Evolutionary conservation across 176 grass and related monocot genomes (phyloP).

Genomic region (Aegilops sharonensis): DNA sequence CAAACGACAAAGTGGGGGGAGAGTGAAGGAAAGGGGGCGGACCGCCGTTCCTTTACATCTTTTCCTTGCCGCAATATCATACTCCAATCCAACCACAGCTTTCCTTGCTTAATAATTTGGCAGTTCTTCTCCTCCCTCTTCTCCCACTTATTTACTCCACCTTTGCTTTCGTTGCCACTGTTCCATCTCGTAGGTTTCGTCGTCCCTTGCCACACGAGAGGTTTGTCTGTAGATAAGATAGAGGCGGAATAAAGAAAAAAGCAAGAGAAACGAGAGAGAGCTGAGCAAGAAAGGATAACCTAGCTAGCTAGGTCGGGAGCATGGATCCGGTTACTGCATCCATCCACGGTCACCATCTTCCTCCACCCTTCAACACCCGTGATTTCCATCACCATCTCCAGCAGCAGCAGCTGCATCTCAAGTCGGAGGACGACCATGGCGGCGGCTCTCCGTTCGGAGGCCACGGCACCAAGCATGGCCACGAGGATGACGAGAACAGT

Average conservation of each 20-base stretch:
- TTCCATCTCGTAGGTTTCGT: constrained; percentile 62
- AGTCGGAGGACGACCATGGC: constrained; percentile 67
- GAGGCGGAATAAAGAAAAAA: constrained; percentile 39
- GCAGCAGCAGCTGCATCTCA: constrained; percentile 58
- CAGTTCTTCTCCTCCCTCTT: constrained; percentile 10
- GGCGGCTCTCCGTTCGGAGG: constrained; percentile 35
- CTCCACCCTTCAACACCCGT: constrained; percentile 83
- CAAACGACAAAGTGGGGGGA: constrained; percentile 38
- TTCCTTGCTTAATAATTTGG: constrained; percentile 42
- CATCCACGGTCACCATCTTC: constrained; percentile 77
- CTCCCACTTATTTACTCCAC: constrained; percentile 3
- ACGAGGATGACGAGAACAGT: constrained; percentile 43
- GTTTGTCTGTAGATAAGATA: constrained; percentile 49
- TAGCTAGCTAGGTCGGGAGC: constrained; percentile 17
- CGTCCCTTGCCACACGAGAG: constrained; percentile 31
- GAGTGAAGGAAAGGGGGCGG: constrained; percentile 40
- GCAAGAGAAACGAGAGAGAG: not conserved
- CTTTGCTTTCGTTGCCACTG: constrained; percentile 51
- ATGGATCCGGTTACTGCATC: constrained; percentile 66
- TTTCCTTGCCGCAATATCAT: constrained; percentile 16
- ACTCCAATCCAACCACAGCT: constrained; percentile 13
- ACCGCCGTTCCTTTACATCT: constrained; percentile 33
- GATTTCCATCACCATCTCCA: constrained; percentile 75
- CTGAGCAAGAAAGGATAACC: constrained; percentile 28
- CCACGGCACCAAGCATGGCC: constrained; percentile 42